phyloP scores from a whole-genome alignment of 257 asterid species.

The Plantago major region DNA sequence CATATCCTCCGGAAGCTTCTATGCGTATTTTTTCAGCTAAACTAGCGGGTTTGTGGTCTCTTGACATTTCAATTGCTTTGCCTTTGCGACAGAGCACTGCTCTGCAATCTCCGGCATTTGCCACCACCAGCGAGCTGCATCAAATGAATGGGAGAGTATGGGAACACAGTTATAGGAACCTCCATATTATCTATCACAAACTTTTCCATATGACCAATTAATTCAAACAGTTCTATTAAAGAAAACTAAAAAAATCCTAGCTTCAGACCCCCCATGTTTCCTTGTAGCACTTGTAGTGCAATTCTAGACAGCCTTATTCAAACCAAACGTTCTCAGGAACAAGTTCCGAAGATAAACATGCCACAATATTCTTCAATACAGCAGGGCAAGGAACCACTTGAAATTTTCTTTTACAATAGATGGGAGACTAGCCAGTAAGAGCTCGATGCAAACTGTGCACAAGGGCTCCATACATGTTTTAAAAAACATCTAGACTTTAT shows the following conservation, averaged over 20 bases:
- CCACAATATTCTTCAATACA: too few species aligned
- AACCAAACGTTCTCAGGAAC: background rate
- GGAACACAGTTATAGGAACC: background rate
- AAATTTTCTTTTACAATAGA: background rate
- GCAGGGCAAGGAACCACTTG: background rate
- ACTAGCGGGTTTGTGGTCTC: conserved; percentile 82
- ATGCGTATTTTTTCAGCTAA: conserved; percentile 59
- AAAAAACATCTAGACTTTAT: background rate
- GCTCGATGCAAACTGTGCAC: background rate
- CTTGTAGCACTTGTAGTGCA: background rate
- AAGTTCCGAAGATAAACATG: background rate
- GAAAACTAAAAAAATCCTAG: background rate
- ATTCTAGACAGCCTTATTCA: background rate
- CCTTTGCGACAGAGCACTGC: conserved; percentile 95
- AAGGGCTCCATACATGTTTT: background rate
- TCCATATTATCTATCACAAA: background rate
- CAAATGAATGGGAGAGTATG: conserved; percentile 5
- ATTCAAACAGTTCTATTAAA: background rate
- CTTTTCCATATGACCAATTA: background rate
- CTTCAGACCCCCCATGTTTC: too few species aligned
- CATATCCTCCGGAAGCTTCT: conserved; percentile 92
- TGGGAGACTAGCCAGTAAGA: background rate
- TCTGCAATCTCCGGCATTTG: conserved; percentile 95
- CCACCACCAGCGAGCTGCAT: conserved; percentile 82
- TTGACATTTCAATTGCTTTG: conserved; percentile 93